Evolutionary conservation across 345 rosid genomes (phyloP).

Genomic region (Mangifera indica): DNA sequence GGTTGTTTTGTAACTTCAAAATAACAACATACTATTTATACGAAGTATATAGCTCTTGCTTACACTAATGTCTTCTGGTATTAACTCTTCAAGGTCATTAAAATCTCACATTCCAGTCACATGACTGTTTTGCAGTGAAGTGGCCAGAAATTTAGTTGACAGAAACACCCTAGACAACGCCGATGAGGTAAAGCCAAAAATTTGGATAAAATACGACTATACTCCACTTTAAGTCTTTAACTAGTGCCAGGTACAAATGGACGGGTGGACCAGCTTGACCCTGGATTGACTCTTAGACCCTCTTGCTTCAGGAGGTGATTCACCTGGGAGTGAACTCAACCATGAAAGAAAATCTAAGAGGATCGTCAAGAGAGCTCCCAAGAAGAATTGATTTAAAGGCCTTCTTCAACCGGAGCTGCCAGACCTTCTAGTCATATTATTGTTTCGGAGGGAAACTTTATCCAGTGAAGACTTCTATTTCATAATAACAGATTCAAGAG

Average conservation of each 20-base stretch:
- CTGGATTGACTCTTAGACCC: conserved; percentile 4
- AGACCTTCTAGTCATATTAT: background rate
- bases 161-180: background rate
- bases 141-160: background rate
- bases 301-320: background rate
- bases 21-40: background rate
- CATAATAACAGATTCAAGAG: background rate
- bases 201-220: background rate
- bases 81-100: background rate
- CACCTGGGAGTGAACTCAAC: background rate
- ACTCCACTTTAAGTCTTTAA: background rate
- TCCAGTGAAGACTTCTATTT: background rate
- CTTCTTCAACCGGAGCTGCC: background rate
- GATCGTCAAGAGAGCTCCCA: background rate
- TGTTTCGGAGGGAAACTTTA: background rate
- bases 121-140: background rate
- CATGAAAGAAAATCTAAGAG: background rate
- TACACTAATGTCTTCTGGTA: background rate
- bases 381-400: background rate
- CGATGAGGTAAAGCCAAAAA: background rate
- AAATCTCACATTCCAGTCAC: conserved; percentile 1
- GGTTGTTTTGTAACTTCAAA: too few relatives aligned
- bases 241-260: background rate
- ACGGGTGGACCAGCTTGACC: background rate
- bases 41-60: conserved; percentile 8